Evolutionary conservation across 306 rosid species (phyloP), one percentile per base, ranked within the genome.

Genomic region (Vicia faba): DNA sequence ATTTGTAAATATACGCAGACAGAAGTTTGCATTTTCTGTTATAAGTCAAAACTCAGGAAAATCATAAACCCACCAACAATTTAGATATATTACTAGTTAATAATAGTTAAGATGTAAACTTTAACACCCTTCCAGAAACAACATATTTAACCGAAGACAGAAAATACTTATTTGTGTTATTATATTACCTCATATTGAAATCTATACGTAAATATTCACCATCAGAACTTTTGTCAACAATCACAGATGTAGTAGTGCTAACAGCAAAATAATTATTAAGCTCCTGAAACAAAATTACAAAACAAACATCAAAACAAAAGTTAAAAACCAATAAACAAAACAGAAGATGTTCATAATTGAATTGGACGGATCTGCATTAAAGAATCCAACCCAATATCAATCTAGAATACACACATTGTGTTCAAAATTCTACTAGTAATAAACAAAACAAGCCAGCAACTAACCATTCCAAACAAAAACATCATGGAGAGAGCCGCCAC

Each of bases 381-480:
- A 28, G 28, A 20, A 20, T 20, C 23, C 12, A 7, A 68, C 36
- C 69, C 20, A 54, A 14, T 14, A 54, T 57, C 51, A 63, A 69
- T 43, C 15, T 12, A 48, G 12, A 79, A 20, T 7, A 58, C 33
- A 73, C n/a, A 36, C 1, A 12, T 20, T 57, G 43, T 49, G 56
- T 59, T 67, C 10, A 63, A 40, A 28, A 48, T 50, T 45, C 29
- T 54, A 44, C 45, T 50, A 59, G n/a, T 20, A 44, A 73, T 11
- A 71, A 57, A 53, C 72, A 61, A 1, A 31, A 61, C 16, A 53
- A 8, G 43, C 38, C 5, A 65, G 75, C 36, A 5, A 74, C 87
- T 46, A 67, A 89, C 98, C 98, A 93, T 93, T 88, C 98, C 98
- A 83, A 93, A 93, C 71, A 93, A 85, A 82, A 93, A 89, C 85